These are phyloP conservation scores for Monilinia polystroma DNA, from an alignment of 2,329 filamentous ascomycete species.

Conservation along the genomic window DNA sequence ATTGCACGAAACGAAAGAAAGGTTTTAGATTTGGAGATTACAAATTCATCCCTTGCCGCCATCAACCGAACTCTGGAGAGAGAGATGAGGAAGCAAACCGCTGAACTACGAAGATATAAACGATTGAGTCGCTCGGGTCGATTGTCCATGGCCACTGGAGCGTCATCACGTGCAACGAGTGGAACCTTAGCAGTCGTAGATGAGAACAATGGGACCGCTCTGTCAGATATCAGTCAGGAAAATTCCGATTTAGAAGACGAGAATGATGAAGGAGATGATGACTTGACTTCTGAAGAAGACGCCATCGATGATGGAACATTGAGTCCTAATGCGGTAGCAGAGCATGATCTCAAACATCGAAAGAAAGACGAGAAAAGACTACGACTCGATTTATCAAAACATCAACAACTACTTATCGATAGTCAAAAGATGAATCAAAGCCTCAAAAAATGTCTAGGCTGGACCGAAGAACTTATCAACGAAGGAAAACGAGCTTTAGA, in stretches of 20 bases:
- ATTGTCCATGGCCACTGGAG: conserved; percentile 58
- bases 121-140: conserved; percentile 81
- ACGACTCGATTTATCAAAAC: conserved; percentile 81
- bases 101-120: conserved; percentile 80
- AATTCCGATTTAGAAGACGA: conserved; percentile 41
- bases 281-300: conserved; percentile 55
- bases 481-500: conserved; percentile 85
- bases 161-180: conserved; percentile 48
- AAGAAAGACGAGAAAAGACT: conserved; percentile 77
- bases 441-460: conserved; percentile 82
- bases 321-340: conserved; percentile 45
- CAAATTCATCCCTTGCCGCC: conserved; percentile 88
- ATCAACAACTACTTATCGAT: conserved; percentile 83
- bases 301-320: conserved; percentile 39
- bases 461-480: conserved; percentile 86
- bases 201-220: conserved; percentile 36
- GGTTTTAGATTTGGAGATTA: conserved; percentile 94
- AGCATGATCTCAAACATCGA: conserved; percentile 54
- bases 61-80: conserved; percentile 93
- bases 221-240: conserved; percentile 53
- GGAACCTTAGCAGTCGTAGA: conserved; percentile 47
- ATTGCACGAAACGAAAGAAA: conserved; percentile 90
- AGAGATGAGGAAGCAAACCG: conserved; percentile 86
- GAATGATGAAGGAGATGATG: conserved; percentile 46
- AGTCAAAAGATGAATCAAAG: conserved; percentile 96